Conservation (phyloP, 176 grass and related monocot species). For the Dactylis glomerata region DNA sequence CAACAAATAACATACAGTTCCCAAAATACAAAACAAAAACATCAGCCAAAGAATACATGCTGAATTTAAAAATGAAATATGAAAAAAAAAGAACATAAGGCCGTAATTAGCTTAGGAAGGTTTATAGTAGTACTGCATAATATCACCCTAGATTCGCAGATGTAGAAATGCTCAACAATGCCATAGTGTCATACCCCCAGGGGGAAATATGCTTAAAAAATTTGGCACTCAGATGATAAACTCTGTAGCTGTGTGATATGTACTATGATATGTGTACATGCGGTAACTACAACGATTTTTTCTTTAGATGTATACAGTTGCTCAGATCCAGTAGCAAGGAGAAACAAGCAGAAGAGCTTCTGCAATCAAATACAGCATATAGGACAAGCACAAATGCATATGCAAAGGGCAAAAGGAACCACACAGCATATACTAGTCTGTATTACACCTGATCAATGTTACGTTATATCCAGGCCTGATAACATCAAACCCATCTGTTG, state of each 20-base stretch:
- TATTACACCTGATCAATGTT: neutral
- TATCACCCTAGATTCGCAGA: neutral
- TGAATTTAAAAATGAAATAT: neutral
- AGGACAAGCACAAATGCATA: neutral
- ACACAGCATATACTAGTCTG: neutral
- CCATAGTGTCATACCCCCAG: neutral
- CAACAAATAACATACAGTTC: neutral
- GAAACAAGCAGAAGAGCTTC: neutral
- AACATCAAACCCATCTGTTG: neutral
- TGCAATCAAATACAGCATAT: neutral
- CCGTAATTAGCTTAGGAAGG: neutral
- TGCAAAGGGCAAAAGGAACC: neutral
- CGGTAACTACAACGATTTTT: neutral
- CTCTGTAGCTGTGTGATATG: neutral
- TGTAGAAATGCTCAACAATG: slow-evolving; percentile 7
- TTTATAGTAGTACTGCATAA: neutral
- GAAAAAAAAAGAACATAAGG: neutral
- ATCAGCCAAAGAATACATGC: neutral
- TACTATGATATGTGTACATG: neutral
- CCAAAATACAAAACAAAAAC: neutral
- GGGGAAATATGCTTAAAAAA: neutral
- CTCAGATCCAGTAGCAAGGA: neutral
- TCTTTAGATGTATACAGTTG: neutral
- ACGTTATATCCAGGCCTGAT: too few relatives aligned
- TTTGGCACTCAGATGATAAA: too few relatives aligned